phyloP scores from a whole-genome alignment of 1,139 yeast genomes.

The Saccharomycopsis hybrid region DNA sequence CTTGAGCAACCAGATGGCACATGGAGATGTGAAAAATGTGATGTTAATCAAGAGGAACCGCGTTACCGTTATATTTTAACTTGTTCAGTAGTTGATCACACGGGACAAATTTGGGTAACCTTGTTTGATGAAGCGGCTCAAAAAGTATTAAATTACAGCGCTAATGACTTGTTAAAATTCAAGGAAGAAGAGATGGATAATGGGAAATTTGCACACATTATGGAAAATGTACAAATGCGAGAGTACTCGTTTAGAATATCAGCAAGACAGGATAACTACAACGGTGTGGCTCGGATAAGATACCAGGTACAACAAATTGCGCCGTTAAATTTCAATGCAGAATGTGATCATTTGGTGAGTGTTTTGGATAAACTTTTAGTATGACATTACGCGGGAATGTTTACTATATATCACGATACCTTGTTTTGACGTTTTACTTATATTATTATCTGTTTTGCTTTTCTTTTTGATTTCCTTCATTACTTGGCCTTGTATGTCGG shows the following conservation, averaged over 20 bases:
- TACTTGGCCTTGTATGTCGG: too few species aligned
- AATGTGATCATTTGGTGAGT: constrained; percentile 52
- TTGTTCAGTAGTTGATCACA: constrained; percentile 63
- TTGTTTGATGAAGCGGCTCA: constrained; percentile 82
- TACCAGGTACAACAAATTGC: constrained; percentile 56
- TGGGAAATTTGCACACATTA: constrained; percentile 40
- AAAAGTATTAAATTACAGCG: constrained; percentile 59
- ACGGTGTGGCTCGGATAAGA: constrained; percentile 72
- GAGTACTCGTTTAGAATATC: constrained; percentile 70
- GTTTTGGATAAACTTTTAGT: constrained; percentile 11
- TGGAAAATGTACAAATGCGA: constrained; percentile 53
- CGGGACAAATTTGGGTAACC: constrained; percentile 84
- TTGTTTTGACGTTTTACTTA: too few species aligned
- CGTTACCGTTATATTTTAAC: constrained; percentile 73
- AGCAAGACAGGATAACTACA: constrained; percentile 79
- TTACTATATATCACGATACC: too few species aligned
- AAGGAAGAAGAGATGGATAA: constrained; percentile 43
- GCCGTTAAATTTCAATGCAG: constrained; percentile 54
- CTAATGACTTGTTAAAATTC: constrained; percentile 54
- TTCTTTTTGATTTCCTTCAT: too few species aligned
- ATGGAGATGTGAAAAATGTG: constrained; percentile 95
- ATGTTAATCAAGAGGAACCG: constrained; percentile 60
- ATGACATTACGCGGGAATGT: too few species aligned
- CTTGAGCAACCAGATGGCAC: constrained; percentile 63
- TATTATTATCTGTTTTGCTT: too few species aligned